Evolutionary conservation across 2,329 filamentous ascomycete genomes (phyloP).

Genomic region (Fusarium verrucosum): DNA sequence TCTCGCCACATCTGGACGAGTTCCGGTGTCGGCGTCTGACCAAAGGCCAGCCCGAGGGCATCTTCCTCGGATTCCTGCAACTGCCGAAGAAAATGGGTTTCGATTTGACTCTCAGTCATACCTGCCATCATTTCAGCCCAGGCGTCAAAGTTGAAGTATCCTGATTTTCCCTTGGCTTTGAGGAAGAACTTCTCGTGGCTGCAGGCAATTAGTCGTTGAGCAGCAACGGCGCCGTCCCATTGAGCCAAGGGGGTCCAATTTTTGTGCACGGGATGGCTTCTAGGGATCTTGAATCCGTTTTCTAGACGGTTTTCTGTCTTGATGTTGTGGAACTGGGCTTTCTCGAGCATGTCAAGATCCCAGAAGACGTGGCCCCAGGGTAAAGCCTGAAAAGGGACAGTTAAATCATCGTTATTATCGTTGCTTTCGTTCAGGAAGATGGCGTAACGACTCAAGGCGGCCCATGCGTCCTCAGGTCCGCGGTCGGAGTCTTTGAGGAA

Average conservation of each 20-base stretch:
- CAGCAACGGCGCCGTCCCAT: background rate
- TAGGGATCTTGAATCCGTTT: background rate
- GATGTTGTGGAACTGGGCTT: background rate
- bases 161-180: background rate
- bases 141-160: slow-evolving; percentile 12
- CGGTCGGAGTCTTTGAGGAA: slow-evolving; percentile 13
- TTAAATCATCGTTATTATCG: background rate
- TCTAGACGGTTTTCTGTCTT: background rate
- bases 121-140: background rate
- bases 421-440: background rate
- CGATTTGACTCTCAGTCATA: no score
- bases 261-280: background rate
- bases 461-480: slow-evolving; percentile 6
- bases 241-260: background rate
- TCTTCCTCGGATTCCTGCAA: no score
- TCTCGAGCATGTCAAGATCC: slow-evolving; percentile 17
- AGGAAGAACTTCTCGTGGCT: background rate
- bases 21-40: no score
- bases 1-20: no score
- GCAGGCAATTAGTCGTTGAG: background rate
- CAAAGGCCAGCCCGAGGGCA: no score
- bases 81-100: no score
- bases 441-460: background rate
- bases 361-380: slow-evolving; percentile 23
- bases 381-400: background rate